Percentiles rank a stretch among this genome's conserved stretches.
phyloP scores from a whole-genome alignment of 495 filamentous ascomycete species.

The Penicillium bialowiezense region DNA sequence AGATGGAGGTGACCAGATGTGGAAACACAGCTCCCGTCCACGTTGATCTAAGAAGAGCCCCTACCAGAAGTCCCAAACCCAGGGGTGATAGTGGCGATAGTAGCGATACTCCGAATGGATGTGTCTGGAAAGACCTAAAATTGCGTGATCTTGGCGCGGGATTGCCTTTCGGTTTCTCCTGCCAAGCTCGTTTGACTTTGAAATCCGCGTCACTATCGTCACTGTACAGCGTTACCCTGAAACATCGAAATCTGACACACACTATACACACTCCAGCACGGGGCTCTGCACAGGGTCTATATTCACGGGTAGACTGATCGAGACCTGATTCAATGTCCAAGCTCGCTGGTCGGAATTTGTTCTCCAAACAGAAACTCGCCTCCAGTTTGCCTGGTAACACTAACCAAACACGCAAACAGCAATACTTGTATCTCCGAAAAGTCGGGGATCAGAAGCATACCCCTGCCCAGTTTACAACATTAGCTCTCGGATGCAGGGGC shows the following conservation, averaged over 20 bases:
- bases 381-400: too few species aligned
- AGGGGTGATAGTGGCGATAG: background rate
- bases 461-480: background rate
- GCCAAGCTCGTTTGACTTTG: background rate
- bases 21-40: background rate
- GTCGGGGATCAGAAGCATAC: background rate
- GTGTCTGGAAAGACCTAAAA: background rate
- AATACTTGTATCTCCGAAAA: background rate
- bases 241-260: background rate
- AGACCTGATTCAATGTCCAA: too few species aligned
- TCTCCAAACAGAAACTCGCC: too few species aligned
- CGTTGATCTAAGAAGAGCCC: too few species aligned
- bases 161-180: background rate
- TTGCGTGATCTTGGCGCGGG: constrained; percentile 4
- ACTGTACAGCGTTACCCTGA: background rate
- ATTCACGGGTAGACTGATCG: too few species aligned
- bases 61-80: background rate
- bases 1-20: background rate
- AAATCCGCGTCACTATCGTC: too few species aligned
- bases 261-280: too few species aligned
- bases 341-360: too few species aligned
- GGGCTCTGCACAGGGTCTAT: too few species aligned
- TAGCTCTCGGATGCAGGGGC: background rate
- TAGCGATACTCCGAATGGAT: background rate
- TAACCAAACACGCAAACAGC: background rate